phyloP scores from a whole-genome alignment of 306 rosid species.

The Cucurbita argyrosperma region DNA sequence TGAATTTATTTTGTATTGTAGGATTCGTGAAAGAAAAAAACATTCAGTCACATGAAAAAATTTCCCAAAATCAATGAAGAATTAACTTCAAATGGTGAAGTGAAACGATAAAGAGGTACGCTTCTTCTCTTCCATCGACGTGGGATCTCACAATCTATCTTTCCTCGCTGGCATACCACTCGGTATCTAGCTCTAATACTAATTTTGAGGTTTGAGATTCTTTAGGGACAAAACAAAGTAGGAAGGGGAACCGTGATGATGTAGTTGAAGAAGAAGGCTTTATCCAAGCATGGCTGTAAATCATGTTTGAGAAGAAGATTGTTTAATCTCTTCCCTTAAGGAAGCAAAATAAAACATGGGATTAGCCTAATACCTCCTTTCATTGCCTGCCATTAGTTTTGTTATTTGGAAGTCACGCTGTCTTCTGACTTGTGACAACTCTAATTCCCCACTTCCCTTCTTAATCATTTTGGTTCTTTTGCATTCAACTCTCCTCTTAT shows the following conservation, averaged over 20 bases:
- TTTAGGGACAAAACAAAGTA: background rate
- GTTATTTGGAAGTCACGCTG: background rate
- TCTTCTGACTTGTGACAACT: background rate
- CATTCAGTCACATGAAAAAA: background rate
- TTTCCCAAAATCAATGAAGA: background rate
- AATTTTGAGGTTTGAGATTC: too few species aligned
- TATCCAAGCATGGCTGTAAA: background rate
- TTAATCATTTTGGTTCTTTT: background rate
- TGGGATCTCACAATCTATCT: too few species aligned
- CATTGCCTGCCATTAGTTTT: background rate
- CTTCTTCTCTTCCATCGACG: too few species aligned
- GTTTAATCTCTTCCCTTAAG: background rate
- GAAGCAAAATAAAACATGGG: background rate
- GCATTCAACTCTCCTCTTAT: background rate
- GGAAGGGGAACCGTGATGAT: background rate
- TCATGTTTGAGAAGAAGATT: background rate
- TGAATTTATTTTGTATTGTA: background rate
- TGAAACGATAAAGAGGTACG: background rate
- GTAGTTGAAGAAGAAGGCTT: background rate
- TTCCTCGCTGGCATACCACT: too few species aligned
- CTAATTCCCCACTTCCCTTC: background rate
- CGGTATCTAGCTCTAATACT: too few species aligned
- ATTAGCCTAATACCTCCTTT: background rate
- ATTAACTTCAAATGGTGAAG: background rate
- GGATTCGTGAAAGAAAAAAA: background rate